Evolutionary conservation across 441 rosid species (phyloP).

Genomic region (Sinapis alba): DNA sequence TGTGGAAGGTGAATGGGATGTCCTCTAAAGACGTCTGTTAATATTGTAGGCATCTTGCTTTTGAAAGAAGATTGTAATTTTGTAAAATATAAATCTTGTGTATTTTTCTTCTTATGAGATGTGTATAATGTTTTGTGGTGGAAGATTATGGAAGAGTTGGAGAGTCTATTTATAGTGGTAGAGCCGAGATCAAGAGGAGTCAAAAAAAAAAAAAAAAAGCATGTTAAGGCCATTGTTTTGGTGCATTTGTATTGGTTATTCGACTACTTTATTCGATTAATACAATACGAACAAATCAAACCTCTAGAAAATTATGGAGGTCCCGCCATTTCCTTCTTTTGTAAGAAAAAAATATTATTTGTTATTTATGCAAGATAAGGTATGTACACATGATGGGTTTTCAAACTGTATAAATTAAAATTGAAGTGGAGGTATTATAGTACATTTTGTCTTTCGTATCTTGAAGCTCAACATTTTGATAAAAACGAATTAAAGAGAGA

Average conservation of each 20-base stretch:
- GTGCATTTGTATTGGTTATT: constrained; percentile 24
- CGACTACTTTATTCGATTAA: constrained; percentile 36
- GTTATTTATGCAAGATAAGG: constrained; percentile 27
- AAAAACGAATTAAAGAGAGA: not conserved
- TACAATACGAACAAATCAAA: constrained; percentile 36
- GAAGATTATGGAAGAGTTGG: constrained; percentile 19
- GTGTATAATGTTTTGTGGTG: constrained; percentile 21
- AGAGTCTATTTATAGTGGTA: constrained; percentile 37
- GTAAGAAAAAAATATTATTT: constrained; percentile 14
- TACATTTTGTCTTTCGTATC: not conserved
- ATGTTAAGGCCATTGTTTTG: constrained; percentile 17
- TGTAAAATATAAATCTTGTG: not conserved
- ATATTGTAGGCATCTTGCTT: constrained; percentile 65
- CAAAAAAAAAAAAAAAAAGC: constrained; percentile 33
- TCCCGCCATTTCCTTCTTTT: constrained; percentile 41
- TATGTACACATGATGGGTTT: not conserved
- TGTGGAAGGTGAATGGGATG: constrained; percentile 60
- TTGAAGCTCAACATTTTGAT: too few relatives aligned
- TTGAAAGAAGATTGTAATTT: not conserved
- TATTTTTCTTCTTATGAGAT: not conserved
- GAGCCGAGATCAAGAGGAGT: constrained; percentile 24
- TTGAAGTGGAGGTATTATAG: too few relatives aligned
- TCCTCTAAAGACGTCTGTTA: constrained; percentile 57
- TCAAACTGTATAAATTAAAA: not conserved
- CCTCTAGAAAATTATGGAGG: constrained; percentile 41